A percentile compares a stretch with the other conserved stretches of the same genome.
Evolutionary conservation across 345 rosid genomes (phyloP).

Genomic region (Viola odorata): DNA sequence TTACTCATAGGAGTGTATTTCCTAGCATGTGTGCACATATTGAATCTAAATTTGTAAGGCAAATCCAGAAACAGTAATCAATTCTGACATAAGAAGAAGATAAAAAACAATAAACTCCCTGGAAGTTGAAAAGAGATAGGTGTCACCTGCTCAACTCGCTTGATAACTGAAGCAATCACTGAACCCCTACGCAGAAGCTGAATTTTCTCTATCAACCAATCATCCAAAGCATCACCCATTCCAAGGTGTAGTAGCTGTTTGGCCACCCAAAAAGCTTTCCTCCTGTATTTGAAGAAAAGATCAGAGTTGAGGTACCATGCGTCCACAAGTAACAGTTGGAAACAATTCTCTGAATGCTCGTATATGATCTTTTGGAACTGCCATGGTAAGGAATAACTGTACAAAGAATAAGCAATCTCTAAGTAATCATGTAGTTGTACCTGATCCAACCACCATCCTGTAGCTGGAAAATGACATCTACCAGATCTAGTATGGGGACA

Average conservation of each 20-base stretch:
- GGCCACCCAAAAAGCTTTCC: slow-evolving; percentile 98
- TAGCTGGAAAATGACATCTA: slow-evolving; percentile 89
- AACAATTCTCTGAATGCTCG: not conserved
- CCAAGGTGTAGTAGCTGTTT: slow-evolving; percentile 96
- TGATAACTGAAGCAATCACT: slow-evolving; percentile 83
- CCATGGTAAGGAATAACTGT: no score
- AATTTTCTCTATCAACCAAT: slow-evolving; percentile 94
- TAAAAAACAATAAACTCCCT: no score
- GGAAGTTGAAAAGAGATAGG: no score
- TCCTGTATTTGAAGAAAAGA: slow-evolving; percentile 41
- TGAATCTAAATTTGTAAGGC: no score
- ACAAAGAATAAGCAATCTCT: not conserved
- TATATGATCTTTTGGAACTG: no score
- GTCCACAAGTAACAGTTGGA: slow-evolving; percentile 5
- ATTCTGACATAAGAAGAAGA: no score
- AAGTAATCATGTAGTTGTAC: slow-evolving; percentile 26
- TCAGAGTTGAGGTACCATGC: slow-evolving; percentile 3
- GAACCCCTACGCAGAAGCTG: slow-evolving; percentile 75
- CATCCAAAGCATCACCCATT: slow-evolving; percentile 99
- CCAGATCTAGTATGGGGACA: slow-evolving; percentile 72
- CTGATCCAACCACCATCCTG: slow-evolving; percentile 99
- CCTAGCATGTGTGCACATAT: no score
- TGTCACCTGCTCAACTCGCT: slow-evolving; percentile 79
- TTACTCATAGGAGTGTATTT: no score
- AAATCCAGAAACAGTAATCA: no score